phyloP scores from a whole-genome alignment of 2,329 filamentous ascomycete genomes.

The Penicillium capsulatum region DNA sequence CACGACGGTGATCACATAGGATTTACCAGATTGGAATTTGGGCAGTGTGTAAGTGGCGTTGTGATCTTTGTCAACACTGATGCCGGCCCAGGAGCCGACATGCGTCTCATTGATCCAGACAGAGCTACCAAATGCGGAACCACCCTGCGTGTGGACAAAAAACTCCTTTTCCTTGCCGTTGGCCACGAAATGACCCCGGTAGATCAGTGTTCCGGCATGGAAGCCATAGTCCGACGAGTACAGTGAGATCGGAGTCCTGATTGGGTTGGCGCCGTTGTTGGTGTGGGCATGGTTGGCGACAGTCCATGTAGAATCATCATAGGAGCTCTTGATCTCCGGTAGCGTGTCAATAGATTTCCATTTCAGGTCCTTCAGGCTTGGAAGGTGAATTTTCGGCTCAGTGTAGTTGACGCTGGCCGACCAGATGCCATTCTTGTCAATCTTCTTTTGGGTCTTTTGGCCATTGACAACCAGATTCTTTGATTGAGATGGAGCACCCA shows the following conservation, averaged over 20 bases:
- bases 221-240: constrained; percentile 72
- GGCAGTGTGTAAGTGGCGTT: constrained; percentile 58
- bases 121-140: constrained; percentile 62
- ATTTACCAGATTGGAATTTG: constrained; percentile 47
- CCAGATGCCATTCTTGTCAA: constrained; percentile 47
- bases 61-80: constrained; percentile 46
- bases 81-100: constrained; percentile 62
- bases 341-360: constrained; percentile 71
- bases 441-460: constrained; percentile 40
- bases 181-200: constrained; percentile 65
- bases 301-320: constrained; percentile 67
- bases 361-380: constrained; percentile 53
- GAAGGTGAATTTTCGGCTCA: constrained; percentile 51
- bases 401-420: constrained; percentile 50
- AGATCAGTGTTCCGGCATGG: constrained; percentile 64
- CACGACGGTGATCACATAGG: constrained; percentile 63
- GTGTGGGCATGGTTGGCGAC: constrained; percentile 55
- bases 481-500: constrained; percentile 56
- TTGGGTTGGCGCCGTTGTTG: constrained; percentile 55
- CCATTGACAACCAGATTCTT: constrained; percentile 62
- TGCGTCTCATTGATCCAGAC: constrained; percentile 62
- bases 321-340: constrained; percentile 61
- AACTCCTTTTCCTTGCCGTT: constrained; percentile 57
- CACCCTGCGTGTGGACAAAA: constrained; percentile 60
- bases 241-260: constrained; percentile 62